phyloP scores from a whole-genome alignment of 2,329 filamentous ascomycete genomes.

The Pseudophaeomoniella oleicola region DNA sequence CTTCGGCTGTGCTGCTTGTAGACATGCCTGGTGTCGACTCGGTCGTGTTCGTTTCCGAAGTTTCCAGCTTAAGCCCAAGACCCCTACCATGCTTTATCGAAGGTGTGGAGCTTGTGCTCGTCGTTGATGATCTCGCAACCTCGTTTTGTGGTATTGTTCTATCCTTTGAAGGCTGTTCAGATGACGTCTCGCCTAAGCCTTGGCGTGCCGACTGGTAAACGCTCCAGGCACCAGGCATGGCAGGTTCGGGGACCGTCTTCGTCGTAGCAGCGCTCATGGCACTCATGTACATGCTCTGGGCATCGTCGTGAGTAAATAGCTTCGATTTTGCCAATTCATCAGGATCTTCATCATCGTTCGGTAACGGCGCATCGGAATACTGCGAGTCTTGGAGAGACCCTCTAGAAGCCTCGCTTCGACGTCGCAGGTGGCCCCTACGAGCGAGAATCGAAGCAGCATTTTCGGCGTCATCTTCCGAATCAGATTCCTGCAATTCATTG shows the following conservation, averaged over 20 bases:
- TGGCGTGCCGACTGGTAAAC: neutral
- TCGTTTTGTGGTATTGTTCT: neutral
- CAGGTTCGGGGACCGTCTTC: constrained; percentile 15
- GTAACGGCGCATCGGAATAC: neutral
- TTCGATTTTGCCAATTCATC: constrained; percentile 30
- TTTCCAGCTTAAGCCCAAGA: no score
- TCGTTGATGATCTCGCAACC: neutral
- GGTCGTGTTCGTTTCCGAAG: neutral
- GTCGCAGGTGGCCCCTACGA: neutral
- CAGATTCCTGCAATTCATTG: neutral
- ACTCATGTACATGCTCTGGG: constrained; percentile 39
- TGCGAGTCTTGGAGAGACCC: neutral
- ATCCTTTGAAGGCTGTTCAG: neutral
- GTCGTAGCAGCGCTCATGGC: constrained; percentile 33
- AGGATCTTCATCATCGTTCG: neutral
- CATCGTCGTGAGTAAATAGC: constrained; percentile 33
- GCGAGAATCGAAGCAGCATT: neutral
- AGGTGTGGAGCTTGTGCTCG: neutral
- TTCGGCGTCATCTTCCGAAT: neutral
- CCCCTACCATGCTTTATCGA: no score
- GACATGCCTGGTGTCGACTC: neutral
- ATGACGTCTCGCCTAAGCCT: neutral
- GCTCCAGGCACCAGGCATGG: constrained; percentile 22
- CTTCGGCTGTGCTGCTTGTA: neutral
- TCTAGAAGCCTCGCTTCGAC: neutral